Evolutionary conservation across 148 eudicot species (phyloP), one percentile per base, ranked within the genome.

Genomic region (Bassia scoparia): DNA sequence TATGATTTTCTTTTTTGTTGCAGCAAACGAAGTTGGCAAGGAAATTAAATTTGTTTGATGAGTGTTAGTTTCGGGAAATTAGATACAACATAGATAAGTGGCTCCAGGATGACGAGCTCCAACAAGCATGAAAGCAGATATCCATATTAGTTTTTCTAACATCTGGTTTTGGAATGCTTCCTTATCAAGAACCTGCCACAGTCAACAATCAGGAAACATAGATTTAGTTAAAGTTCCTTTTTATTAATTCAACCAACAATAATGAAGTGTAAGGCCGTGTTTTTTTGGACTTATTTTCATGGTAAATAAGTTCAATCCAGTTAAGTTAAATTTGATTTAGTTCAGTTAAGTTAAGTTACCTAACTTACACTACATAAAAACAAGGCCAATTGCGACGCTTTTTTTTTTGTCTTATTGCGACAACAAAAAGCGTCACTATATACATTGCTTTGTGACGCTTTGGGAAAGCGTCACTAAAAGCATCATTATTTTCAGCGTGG

Each of bases 71-170:
- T 52, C 24, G 56, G 56, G 24, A 16, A 15, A 49, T 0, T 21
- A 21, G 56, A 20, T 52, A 6, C 56, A 52, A 52, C 56, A 52
- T 18, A 4, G n/a, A 7, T 20, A 0, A 21, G 90, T 89, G 61
- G 98, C 97, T 50, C 98, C 98, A 38, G 97, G 97, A 89, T 95
- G 98, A 61, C 90, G 98, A 53, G 97, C 97, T 75, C 98, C 98
- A 74, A 95, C 98, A 61, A 95, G 91, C 98, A 95, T 95, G 81
- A 91, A 95, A 43, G 96, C 98, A 49, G 90, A 84, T 71, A 95
- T 95, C 98, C 98, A 95, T 81, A 95, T 91, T 61, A 95, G 93
- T 78, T 95, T 95, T 83, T 95, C 97, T 49, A 95, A 72, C 98
- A 95, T 89, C 75, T 95, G 97, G 79, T 95, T 95, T 82, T 86